phyloP scores from a whole-genome alignment of 495 filamentous ascomycete species.

The Parathielavia hyrcaniae region DNA sequence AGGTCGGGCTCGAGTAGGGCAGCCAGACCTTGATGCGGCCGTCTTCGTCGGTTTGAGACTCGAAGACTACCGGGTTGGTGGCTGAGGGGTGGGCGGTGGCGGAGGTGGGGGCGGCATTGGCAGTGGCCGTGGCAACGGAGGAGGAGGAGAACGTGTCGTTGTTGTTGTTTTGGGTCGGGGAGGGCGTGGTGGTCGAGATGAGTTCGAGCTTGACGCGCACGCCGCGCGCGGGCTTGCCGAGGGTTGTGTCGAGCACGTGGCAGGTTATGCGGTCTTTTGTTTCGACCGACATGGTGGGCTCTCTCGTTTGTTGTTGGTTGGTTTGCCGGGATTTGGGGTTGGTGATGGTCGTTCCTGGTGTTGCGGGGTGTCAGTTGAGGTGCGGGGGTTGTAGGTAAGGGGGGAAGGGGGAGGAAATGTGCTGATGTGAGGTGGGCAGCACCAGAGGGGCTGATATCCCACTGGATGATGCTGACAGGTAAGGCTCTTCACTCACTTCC shows the following conservation, averaged over 20 bases:
- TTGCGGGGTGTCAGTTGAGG: conserved; percentile 21
- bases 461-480: neutral
- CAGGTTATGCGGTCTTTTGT: conserved; percentile 52
- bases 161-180: conserved; percentile 12
- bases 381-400: neutral
- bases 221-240: conserved; percentile 61
- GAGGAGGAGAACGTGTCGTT: conserved; percentile 20
- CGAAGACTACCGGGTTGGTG: conserved; percentile 44
- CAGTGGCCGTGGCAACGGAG: conserved; percentile 13
- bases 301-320: conserved; percentile 3
- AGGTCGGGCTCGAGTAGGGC: conserved; percentile 41
- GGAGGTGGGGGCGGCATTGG: conserved; percentile 19
- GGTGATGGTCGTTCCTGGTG: conserved; percentile 1
- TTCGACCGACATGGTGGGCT: conserved; percentile 9
- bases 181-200: conserved; percentile 48
- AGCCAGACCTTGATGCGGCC: conserved; percentile 80
- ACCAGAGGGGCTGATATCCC: neutral
- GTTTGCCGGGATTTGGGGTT: neutral
- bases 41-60: conserved; percentile 72
- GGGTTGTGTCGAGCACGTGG: conserved; percentile 57
- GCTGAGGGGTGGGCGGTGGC: conserved; percentile 22
- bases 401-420: neutral
- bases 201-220: conserved; percentile 74
- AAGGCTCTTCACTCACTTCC: neutral
- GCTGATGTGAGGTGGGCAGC: neutral